Evolutionary conservation across 108 stramenopile genomes (phyloP), one percentile per base, ranked within the genome.

Genomic region (Chaetoceros tenuissimus): DNA sequence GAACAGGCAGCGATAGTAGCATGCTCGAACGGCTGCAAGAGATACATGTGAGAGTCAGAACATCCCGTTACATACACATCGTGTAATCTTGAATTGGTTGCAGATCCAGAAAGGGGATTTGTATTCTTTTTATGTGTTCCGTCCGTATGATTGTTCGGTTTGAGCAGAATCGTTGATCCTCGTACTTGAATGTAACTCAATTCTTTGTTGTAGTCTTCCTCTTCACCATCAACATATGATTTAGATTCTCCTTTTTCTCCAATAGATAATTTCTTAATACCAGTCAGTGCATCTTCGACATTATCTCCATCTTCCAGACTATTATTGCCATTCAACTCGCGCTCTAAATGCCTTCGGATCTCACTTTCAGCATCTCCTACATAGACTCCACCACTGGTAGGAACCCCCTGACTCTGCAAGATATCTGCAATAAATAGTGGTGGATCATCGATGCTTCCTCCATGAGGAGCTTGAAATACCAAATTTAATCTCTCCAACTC

Each of bases 11-110:
- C 71, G 28, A 95, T 82, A 2, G 87, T 92, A 2, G 86, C 94
- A 46, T 89, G 86, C 51, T 93, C 84, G 40, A 94, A 91, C 3
- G 94, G 85, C 45, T 83, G 87, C 20, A 95, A 82, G 21, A 95
- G 71, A 63, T 95, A 95, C 57, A 95, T 78, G 71, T 95, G 86
- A 5, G 80, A 81, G 54, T 94, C 92, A 2, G 83, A 85, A 64
- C 94, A 95, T 62, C 88, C 79, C 3, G 85, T 70, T 10, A 95
- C 83, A 55, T 78, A 75, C 45, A 94, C 62, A 63, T 92, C 90
- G 60, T 92, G 85, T 3, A 87, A 72, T 28, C 90, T 73, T 17
- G 65, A 73, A 21, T 62, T 66, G 48, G 65, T 67, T 24, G 69
- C 63, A 19, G 55, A 59, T 1, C 69, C 66, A 18, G 79, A 76